phyloP scores from a whole-genome alignment of 148 eudicot species.

The Vaccinium myrtillus region DNA sequence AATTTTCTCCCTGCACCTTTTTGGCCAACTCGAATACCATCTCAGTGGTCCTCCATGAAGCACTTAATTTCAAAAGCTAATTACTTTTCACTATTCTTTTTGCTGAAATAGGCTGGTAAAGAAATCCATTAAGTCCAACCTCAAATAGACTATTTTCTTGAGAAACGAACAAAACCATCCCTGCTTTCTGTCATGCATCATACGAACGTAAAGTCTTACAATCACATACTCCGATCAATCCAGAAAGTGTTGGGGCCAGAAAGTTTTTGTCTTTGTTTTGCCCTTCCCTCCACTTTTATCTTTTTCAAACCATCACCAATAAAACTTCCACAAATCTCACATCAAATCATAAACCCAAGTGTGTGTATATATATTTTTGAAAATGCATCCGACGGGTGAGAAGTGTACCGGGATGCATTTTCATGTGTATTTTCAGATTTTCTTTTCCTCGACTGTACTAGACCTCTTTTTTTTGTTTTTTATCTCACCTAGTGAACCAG shows the following conservation, averaged over 20 bases:
- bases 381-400: too few relatives aligned
- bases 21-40: neutral
- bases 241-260: neutral
- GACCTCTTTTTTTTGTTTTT: too few relatives aligned
- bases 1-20: neutral
- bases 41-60: neutral
- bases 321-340: neutral
- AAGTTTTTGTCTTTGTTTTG: neutral
- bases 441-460: too few relatives aligned
- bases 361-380: too few relatives aligned
- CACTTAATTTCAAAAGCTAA: neutral
- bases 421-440: too few relatives aligned
- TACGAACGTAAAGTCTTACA: constrained; percentile 4
- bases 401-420: too few relatives aligned
- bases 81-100: constrained; percentile 9
- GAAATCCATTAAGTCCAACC: constrained; percentile 13
- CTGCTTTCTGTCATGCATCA: neutral
- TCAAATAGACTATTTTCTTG: neutral
- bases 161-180: constrained; percentile 6
- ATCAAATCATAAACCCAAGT: neutral
- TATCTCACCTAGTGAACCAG: too few relatives aligned
- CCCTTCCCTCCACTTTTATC: neutral
- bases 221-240: neutral
- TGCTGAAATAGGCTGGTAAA: neutral
- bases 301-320: neutral